Evolutionary conservation across 306 rosid genomes (phyloP).

Genomic region (Cicer yamashitae): DNA sequence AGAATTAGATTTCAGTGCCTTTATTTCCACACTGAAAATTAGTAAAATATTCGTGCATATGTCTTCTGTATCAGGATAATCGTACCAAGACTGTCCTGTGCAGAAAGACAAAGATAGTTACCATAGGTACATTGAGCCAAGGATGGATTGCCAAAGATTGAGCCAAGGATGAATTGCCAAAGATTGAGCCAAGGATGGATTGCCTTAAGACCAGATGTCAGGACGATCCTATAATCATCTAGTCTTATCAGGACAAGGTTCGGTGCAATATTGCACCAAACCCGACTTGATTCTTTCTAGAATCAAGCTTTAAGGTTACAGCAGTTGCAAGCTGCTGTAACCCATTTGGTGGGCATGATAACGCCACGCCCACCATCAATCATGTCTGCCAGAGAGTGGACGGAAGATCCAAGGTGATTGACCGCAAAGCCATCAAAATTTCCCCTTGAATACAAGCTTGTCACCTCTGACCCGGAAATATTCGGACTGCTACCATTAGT

Average conservation of each 20-base stretch:
- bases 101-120: slow-evolving; percentile 42
- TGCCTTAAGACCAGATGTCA: slow-evolving; percentile 64
- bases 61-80: slow-evolving; percentile 39
- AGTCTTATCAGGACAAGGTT: slow-evolving; percentile 57
- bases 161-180: slow-evolving; percentile 88
- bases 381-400: slow-evolving; percentile 63
- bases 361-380: slow-evolving; percentile 55
- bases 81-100: slow-evolving; percentile 38
- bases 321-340: slow-evolving; percentile 74
- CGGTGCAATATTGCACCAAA: slow-evolving; percentile 42
- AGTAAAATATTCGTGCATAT: too few relatives aligned
- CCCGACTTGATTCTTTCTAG: slow-evolving; percentile 49
- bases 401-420: slow-evolving; percentile 57
- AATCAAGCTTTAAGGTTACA: slow-evolving; percentile 73
- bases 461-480: slow-evolving; percentile 78
- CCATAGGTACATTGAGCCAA: slow-evolving; percentile 64
- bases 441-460: slow-evolving; percentile 67
- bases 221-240: slow-evolving; percentile 53
- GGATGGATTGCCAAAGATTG: slow-evolving; percentile 67
- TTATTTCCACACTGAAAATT: slow-evolving; percentile 47
- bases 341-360: slow-evolving; percentile 73
- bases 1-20: slow-evolving; percentile 39
- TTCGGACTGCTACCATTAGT: slow-evolving; percentile 65
- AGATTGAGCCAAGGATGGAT: slow-evolving; percentile 60
- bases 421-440: slow-evolving; percentile 55